These are phyloP conservation scores for Cyclotella baltica DNA, from an alignment of 108 stramenopile genomes.

Conservation along the genomic window DNA sequence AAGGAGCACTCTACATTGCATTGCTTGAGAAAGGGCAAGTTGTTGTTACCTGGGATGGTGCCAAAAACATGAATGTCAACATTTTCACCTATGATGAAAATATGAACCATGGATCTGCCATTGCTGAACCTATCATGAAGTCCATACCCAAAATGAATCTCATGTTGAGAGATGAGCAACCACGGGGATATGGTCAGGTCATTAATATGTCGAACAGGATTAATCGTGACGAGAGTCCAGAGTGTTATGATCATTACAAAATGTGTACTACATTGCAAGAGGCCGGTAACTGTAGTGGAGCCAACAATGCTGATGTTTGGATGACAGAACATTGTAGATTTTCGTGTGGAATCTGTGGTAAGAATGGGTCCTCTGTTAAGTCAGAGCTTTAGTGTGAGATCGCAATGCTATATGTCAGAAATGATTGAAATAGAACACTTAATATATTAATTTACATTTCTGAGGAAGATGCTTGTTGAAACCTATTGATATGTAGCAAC, in stretches of 20 bases:
- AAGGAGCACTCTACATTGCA: constrained; percentile 61
- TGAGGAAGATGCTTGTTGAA: too few relatives aligned
- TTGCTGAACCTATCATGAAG: constrained; percentile 33
- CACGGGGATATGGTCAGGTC: constrained; percentile 63
- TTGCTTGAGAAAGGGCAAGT: constrained; percentile 44
- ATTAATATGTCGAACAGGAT: constrained; percentile 53
- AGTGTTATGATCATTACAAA: constrained; percentile 53
- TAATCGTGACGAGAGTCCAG: constrained; percentile 42
- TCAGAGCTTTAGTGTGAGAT: constrained; percentile 30
- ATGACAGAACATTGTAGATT: constrained; percentile 42
- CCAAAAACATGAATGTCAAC: constrained; percentile 62
- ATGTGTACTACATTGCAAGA: constrained; percentile 28
- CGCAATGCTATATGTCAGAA: too few relatives aligned
- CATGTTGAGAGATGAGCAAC: constrained; percentile 65
- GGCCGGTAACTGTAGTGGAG: constrained; percentile 30
- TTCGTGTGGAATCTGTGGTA: constrained; percentile 43
- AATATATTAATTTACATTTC: too few relatives aligned
- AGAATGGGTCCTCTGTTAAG: constrained; percentile 18
- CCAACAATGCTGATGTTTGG: constrained; percentile 28
- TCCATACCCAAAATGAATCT: constrained; percentile 33
- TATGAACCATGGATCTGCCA: constrained; percentile 21
- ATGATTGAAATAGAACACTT: too few relatives aligned
- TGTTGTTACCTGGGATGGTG: constrained; percentile 71
- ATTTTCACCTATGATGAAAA: constrained; percentile 62
- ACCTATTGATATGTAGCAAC: too few relatives aligned